These are phyloP conservation scores for Debaryomycetaceae sp. DNA, from an alignment of 1,139 yeast genomes.

Conservation along the genomic window DNA sequence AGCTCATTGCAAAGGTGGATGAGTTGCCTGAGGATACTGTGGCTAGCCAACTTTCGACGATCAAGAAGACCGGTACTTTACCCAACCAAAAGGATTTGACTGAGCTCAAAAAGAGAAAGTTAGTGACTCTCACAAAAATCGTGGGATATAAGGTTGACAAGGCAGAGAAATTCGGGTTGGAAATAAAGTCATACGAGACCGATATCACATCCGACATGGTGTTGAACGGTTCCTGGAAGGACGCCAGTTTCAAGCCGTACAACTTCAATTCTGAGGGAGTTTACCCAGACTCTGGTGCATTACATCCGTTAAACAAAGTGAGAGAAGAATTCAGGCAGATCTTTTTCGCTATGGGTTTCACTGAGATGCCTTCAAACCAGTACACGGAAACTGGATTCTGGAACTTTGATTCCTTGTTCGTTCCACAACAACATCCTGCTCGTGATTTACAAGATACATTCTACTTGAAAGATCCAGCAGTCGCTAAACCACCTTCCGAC, in stretches of 20 bases:
- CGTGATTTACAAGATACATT: constrained; percentile 98
- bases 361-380: constrained; percentile 98
- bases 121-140: constrained; percentile 66
- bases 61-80: constrained; percentile 56
- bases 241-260: constrained; percentile 86
- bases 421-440: constrained; percentile 99
- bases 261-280: constrained; percentile 95
- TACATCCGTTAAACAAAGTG: constrained; percentile 94
- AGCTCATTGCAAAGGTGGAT: constrained; percentile 56
- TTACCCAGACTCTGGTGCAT: constrained; percentile 81
- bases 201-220: constrained; percentile 95
- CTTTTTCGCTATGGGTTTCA: constrained; percentile 95
- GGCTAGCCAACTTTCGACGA: constrained; percentile 57
- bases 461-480: constrained; percentile 87
- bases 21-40: constrained; percentile 64
- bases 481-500: constrained; percentile 80
- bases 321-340: constrained; percentile 97
- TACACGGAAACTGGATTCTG: constrained; percentile 98
- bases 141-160: constrained; percentile 74
- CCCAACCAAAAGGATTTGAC: constrained; percentile 62
- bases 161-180: constrained; percentile 80
- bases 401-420: constrained; percentile 95
- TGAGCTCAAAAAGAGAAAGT: constrained; percentile 93
- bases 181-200: constrained; percentile 80
- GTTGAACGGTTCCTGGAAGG: constrained; percentile 73